phyloP scores from a whole-genome alignment of 208 protist genomes.

The Trypanosoma avium region DNA sequence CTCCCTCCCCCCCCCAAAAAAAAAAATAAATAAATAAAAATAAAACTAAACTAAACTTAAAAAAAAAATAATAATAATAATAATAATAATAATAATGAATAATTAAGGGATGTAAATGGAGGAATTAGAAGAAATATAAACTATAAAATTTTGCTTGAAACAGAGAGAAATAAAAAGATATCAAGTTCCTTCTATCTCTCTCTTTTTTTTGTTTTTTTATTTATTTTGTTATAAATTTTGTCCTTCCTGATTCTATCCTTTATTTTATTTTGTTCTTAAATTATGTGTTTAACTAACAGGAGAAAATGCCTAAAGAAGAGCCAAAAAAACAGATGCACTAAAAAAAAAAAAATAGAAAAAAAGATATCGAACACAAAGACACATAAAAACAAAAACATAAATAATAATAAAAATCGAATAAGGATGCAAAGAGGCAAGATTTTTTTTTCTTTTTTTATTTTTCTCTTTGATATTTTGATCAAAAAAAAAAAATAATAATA shows the following conservation, averaged over 20 bases:
- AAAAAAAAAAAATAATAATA: neutral
- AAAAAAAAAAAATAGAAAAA: slow-evolving; percentile 13
- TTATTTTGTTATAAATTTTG: neutral
- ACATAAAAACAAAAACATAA: slow-evolving; percentile 4
- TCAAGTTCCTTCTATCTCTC: neutral
- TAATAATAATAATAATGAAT: too few relatives aligned
- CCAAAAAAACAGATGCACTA: slow-evolving; percentile 10
- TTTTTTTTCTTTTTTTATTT: neutral
- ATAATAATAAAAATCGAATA: neutral
- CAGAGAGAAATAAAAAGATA: too few relatives aligned
- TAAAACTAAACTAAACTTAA: too few relatives aligned
- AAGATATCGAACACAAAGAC: neutral
- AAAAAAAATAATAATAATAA: too few relatives aligned
- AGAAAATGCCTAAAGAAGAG: too few relatives aligned
- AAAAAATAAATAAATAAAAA: too few relatives aligned
- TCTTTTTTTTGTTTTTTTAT: neutral
- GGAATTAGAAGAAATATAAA: too few relatives aligned
- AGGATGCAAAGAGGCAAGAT: neutral
- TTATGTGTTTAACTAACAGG: too few relatives aligned
- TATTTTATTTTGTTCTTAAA: neutral
- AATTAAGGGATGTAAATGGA: too few relatives aligned
- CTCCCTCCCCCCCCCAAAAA: too few relatives aligned
- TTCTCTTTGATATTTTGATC: neutral
- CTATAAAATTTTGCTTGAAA: too few relatives aligned
- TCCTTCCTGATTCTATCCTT: neutral